Evolutionary conservation across 129 eudicot species (phyloP).

Genomic region (Pittosporum tobira): DNA sequence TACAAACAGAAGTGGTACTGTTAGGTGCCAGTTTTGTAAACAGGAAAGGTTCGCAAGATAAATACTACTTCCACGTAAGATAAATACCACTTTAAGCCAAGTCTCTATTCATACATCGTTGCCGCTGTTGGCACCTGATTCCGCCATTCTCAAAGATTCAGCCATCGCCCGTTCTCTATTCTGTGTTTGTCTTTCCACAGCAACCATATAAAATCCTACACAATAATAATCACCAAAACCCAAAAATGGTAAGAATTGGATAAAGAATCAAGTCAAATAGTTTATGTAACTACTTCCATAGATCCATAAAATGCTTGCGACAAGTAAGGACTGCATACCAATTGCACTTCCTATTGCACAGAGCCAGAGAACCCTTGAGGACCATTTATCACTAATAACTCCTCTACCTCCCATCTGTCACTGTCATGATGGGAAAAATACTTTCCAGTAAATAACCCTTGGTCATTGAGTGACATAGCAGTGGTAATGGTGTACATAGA

Average conservation of each 20-base stretch:
- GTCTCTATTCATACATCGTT: not conserved
- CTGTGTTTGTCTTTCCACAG: conserved; percentile 75
- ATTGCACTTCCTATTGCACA: conserved; percentile 75
- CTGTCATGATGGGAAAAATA: conserved; percentile 17
- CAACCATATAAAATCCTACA: conserved; percentile 78
- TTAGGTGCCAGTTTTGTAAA: too few species aligned
- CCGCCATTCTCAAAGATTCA: conserved; percentile 50
- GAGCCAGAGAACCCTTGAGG: conserved; percentile 68
- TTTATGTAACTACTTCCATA: too few species aligned
- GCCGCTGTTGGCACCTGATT: conserved; percentile 32
- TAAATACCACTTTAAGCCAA: not conserved
- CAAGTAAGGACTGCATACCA: conserved; percentile 28
- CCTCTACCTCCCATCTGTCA: conserved; percentile 50
- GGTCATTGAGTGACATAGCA: not conserved
- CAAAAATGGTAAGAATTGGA: too few species aligned
- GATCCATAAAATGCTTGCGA: not conserved
- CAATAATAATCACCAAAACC: too few species aligned
- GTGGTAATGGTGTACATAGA: too few species aligned
- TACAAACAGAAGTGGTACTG: too few species aligned
- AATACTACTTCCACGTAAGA: not conserved
- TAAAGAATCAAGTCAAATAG: too few species aligned
- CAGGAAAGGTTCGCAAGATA: not conserved
- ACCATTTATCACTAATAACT: conserved; percentile 67
- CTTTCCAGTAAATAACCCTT: too few species aligned
- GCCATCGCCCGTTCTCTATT: conserved; percentile 69